Evolutionary conservation across 192 early-diverging fungal genomes (phyloP).

Genomic region (Coemansia sp.): DNA sequence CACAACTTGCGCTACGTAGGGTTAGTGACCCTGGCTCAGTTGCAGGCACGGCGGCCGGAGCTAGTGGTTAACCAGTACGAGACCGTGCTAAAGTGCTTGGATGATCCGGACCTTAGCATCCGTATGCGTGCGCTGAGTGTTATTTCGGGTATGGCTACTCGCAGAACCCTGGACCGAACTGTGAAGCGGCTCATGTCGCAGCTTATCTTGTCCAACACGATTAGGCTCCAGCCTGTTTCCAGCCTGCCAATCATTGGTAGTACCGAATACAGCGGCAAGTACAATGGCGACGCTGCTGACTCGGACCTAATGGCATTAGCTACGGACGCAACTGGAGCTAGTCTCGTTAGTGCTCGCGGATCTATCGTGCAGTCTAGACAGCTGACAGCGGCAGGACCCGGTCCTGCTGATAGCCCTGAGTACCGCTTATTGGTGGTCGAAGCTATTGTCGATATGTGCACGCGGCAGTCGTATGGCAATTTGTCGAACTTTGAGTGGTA

Average conservation of each 20-base stretch:
- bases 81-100: conserved; percentile 84
- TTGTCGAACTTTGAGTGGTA: conserved; percentile 97
- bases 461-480: conserved; percentile 80
- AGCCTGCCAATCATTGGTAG: not conserved
- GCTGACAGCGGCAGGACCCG: not conserved
- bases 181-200: conserved; percentile 85
- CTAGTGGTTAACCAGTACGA: conserved; percentile 82
- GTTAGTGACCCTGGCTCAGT: conserved; percentile 79
- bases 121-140: conserved; percentile 87
- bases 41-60: conserved; percentile 83
- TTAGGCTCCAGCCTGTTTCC: conserved; percentile 26
- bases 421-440: conserved; percentile 85
- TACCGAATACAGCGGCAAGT: conserved; percentile 4
- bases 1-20: conserved; percentile 92
- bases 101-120: conserved; percentile 91
- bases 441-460: conserved; percentile 82
- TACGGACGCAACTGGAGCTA: conserved; percentile 26
- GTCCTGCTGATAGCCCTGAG: conserved; percentile 55
- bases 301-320: not conserved
- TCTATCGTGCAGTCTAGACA: conserved; percentile 18
- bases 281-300: conserved; percentile 23
- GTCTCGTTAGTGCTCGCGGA: conserved; percentile 35
- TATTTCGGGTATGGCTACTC: conserved; percentile 80
- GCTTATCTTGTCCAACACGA: conserved; percentile 61
- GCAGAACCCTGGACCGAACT: conserved; percentile 76